These are phyloP conservation scores for Zizania palustris DNA, from an alignment of 202 grass and related monocot species.

Conservation along the genomic window DNA sequence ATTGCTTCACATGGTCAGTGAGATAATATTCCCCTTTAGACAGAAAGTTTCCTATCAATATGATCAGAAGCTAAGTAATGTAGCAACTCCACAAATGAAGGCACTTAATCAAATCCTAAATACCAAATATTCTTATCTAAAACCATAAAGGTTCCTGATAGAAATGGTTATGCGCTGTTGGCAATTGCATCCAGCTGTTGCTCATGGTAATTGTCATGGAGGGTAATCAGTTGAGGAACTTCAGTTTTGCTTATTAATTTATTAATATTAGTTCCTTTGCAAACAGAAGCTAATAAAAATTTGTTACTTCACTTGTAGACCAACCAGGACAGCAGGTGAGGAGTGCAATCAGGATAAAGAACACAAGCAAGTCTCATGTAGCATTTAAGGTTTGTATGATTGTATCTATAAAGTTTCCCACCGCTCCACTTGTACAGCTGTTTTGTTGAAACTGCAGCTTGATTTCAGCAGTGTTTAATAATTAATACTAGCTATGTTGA, in stretches of 20 bases:
- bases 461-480: slow-evolving; percentile 15
- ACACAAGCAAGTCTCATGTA: slow-evolving; percentile 88
- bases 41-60: not conserved
- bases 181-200: too few species aligned
- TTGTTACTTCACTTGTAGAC: slow-evolving; percentile 58
- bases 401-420: slow-evolving; percentile 12
- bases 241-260: slow-evolving; percentile 13
- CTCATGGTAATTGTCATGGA: too few species aligned
- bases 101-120: too few species aligned
- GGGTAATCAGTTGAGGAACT: not conserved
- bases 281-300: slow-evolving; percentile 32
- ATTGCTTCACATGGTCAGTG: not conserved
- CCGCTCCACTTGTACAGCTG: slow-evolving; percentile 11
- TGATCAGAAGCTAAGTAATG: not conserved
- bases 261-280: slow-evolving; percentile 21
- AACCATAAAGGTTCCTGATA: too few species aligned
- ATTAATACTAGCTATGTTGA: slow-evolving; percentile 22
- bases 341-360: slow-evolving; percentile 95
- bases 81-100: too few species aligned
- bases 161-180: too few species aligned
- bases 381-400: slow-evolving; percentile 83
- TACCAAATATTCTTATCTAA: not conserved
- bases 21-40: not conserved
- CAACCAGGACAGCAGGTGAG: slow-evolving; percentile 94
- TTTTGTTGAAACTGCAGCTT: slow-evolving; percentile 18